Evolutionary conservation across 345 rosid genomes (phyloP), one percentile per base, ranked within the genome.

Genomic region (Eucalyptus leucophloia): DNA sequence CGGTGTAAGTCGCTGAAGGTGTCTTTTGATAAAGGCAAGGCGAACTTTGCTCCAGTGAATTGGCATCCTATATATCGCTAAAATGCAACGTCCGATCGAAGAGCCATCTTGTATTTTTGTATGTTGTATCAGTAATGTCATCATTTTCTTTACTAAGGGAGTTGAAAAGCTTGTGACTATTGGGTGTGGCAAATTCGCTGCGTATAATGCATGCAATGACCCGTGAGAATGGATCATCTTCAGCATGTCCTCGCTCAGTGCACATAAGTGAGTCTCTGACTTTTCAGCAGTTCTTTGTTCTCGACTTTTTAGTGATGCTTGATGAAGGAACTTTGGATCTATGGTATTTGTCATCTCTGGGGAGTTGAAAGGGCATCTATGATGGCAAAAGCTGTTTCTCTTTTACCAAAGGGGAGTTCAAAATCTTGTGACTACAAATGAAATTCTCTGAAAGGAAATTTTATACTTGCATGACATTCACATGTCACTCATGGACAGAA

Each of bases 401-500:
- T 69, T 69, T 69, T 34, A 32, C 81, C 12, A 30, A 30, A 65
- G 16, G 37, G 77, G 37, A 30, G 19, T 65, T 65, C 77, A 65
- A 65, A n/a, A n/a, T 17, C 37, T 65, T 65, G 77, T 14, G 77
- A 69, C 21, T 21, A 17, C 81, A 69, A 69, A 69, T 34, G 81
- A 69, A 86, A 86, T 49, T 49, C 53, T 86, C 32, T 32, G 54
- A 34, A 69, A 7, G 50, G 87, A 86, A 50, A 12, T 47, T n/a
- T 15, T 47, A 23, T 54, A 30, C 60, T 26, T 0, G 23, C 72
- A 9, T 69, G 81, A 69, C 81, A 34, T 34, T 34, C 81, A 18
- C 81, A 18, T 7, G 3, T 42, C 49, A 53, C 80, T 92, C 88
- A 92, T 51, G 90, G 92, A 86, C 95, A 95, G 1, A 15, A 44